These are phyloP conservation scores for Haplosporangium gracile DNA, from an alignment of 192 early-diverging fungal species.

Conservation along the genomic window DNA sequence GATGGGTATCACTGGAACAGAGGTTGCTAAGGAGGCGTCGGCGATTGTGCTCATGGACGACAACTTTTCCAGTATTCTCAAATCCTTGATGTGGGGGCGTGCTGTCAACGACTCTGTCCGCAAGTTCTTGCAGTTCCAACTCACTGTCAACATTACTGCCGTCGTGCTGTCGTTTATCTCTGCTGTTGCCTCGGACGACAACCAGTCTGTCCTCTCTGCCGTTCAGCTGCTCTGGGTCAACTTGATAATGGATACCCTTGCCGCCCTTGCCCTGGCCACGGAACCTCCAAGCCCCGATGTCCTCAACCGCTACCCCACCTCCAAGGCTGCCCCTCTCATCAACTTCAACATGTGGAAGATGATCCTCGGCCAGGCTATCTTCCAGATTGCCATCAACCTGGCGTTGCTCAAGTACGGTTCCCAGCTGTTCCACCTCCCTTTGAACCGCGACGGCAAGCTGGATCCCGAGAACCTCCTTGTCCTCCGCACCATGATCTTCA, in stretches of 20 bases:
- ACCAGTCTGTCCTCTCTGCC: conserved; percentile 83
- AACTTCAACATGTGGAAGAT: conserved; percentile 91
- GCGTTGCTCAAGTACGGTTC: conserved; percentile 68
- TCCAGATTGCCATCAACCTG: conserved; percentile 87
- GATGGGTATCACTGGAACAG: conserved; percentile 92
- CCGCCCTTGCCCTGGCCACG: conserved; percentile 89
- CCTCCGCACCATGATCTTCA: conserved; percentile 88
- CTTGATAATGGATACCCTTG: conserved; percentile 94
- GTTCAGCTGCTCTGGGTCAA: conserved; percentile 96
- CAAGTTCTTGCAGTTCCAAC: conserved; percentile 89
- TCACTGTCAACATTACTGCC: conserved; percentile 84
- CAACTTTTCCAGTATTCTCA: conserved; percentile 87
- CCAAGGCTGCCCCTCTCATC: conserved; percentile 82
- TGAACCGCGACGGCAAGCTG: conserved; percentile 21
- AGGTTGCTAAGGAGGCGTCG: conserved; percentile 86
- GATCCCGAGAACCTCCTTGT: conserved; percentile 51
- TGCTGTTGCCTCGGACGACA: conserved; percentile 71
- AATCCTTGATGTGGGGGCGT: conserved; percentile 84
- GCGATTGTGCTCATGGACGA: conserved; percentile 91
- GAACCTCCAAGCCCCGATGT: conserved; percentile 91
- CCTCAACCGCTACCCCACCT: conserved; percentile 81
- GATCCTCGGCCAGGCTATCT: conserved; percentile 90
- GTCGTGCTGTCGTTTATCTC: conserved; percentile 79
- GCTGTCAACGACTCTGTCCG: conserved; percentile 85
- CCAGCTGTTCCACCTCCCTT: conserved; percentile 67